phyloP scores from a whole-genome alignment of 768 basidiomycete species.

The Rossbeevera mucosa region DNA sequence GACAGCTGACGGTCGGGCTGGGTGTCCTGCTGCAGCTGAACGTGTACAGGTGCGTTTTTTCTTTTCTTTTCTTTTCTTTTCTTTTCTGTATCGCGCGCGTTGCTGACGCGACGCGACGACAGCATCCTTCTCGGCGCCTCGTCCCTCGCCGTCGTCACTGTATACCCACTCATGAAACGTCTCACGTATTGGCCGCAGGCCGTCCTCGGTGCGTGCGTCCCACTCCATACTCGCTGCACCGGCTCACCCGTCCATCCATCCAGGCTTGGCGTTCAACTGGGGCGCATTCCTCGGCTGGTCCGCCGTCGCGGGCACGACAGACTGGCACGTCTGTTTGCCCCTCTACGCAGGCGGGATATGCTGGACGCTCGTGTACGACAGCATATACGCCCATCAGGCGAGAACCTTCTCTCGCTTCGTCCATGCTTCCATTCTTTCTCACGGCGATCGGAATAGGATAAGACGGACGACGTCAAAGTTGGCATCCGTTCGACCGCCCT shows the following conservation, averaged over 20 bases:
- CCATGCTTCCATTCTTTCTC: background rate
- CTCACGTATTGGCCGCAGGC: constrained; percentile 96
- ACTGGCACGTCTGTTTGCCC: constrained; percentile 82
- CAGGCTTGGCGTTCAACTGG: constrained; percentile 89
- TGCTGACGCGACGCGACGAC: background rate
- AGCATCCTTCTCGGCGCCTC: constrained; percentile 83
- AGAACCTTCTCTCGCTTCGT: constrained; percentile 1
- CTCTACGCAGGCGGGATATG: constrained; percentile 85
- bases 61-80: background rate
- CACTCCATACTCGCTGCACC: background rate
- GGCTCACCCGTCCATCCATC: too few species aligned
- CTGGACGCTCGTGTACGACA: constrained; percentile 97
- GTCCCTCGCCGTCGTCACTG: constrained; percentile 77
- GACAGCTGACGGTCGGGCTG: constrained; percentile 77
- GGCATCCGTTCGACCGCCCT: constrained; percentile 94
- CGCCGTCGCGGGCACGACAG: constrained; percentile 73
- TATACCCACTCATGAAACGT: constrained; percentile 97
- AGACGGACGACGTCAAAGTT: constrained; percentile 78
- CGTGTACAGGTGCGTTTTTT: constrained; percentile 71
- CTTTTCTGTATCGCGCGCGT: background rate
- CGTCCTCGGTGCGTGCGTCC: constrained; percentile 73
- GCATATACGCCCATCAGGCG: constrained; percentile 96
- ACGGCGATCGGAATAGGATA: constrained; percentile 57
- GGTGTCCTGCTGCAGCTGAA: constrained; percentile 88
- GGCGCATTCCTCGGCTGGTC: constrained; percentile 96